Evolutionary conservation across 75 land plant species (phyloP), one percentile per base, ranked within the genome.

Genomic region (Picea sitchensis): DNA sequence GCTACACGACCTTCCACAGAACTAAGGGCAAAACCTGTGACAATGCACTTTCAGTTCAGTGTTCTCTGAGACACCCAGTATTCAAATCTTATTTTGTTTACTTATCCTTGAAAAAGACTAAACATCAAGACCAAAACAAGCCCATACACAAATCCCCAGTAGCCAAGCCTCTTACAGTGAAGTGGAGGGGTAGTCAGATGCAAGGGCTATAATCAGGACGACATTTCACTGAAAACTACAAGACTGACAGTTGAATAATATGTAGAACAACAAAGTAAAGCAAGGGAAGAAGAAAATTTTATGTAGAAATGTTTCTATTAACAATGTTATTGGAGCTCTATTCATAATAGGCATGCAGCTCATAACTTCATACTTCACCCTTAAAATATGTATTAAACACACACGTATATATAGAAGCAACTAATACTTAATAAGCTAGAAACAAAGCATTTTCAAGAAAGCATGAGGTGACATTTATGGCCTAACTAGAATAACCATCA

Each of bases 1-100:
- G 99, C 98, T 59, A 98, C 99, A 18, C 99, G 96, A 41, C 99
- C 99, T 86, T 98, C 99, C 73, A 98, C 98, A n/a, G 99, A 98
- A 84, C 99, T 98, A 57, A 98, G 94, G 63, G 99, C 99, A 93
- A 86, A 98, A 65, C 99, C 99, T 98, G 87, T 41, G 11, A 41
- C 51, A 78, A 74, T 18, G 14, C 30, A 30, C 60, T 75, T 51
- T 58, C 15, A 63, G 54, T 38, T 73, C 76, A 78, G 77, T 72
- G 23, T 44, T 72, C 76, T 26, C 2, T 51, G 56, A 51, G 56
- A 51, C 12, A 51, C 11, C 56, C 56, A 51, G 56, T 51, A 51
- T 51, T 9, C 56, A 51, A 51, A 51, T 51, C 56, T 11, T 9
- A 51, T 9, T 9, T 51, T 9, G 12, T 51, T 51, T 51, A 51